Base-by-base conservation (phyloP, 1,284 basidiomycete genomes). In the Ustilago esculenta region DNA sequence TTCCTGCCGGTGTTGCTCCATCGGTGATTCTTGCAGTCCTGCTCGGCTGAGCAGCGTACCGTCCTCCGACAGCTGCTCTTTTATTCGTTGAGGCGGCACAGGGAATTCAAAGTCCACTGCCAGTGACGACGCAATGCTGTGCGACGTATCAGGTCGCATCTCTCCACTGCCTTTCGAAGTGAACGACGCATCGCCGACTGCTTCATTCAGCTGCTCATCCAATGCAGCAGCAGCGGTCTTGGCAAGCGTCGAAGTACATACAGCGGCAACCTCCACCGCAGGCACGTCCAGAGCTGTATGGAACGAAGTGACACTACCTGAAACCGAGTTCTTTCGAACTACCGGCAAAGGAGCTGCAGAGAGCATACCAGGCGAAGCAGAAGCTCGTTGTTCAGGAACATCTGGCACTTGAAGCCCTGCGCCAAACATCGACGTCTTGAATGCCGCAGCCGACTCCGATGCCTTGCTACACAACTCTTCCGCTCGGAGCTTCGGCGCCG, bases 71-170 rank as follows among this genome's bases (percentile, higher is more conserved):
- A 59, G 33, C 37, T 72, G 64, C 21, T 72, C 67, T 18, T 47
- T 47, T 41, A 60, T 60, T 17, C 67, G 44, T 33, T 60, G 70
- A 24, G 64, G 65, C 12, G 65, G 70, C 5, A 58, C 53, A 20
- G 67, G 70, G 27, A 68, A 72, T 24, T 72, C 65, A 40, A 72
- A 64, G 33, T 72, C 67, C 6, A 54, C 70, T 4, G 58, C 53
- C 4, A 60, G 40, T 34, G 63, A 67, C 15, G 67, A 70, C 3
- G 53, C 57, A 24, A 69, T 50, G 52, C 65, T 69, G 53, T 55
- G 39, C 23, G 57, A 58, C 8, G 56, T 56, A 11, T 67, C 52
- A 12, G 52, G 56, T 35, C 64, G 32, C 11, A 47, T 39, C 15
- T 52, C 60, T 34, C 14, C 18, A 8, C 35, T 33, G 32, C 27